phyloP scores from a whole-genome alignment of 2,329 filamentous ascomycete species.

The Monilinia vaccinii-corymbosi region DNA sequence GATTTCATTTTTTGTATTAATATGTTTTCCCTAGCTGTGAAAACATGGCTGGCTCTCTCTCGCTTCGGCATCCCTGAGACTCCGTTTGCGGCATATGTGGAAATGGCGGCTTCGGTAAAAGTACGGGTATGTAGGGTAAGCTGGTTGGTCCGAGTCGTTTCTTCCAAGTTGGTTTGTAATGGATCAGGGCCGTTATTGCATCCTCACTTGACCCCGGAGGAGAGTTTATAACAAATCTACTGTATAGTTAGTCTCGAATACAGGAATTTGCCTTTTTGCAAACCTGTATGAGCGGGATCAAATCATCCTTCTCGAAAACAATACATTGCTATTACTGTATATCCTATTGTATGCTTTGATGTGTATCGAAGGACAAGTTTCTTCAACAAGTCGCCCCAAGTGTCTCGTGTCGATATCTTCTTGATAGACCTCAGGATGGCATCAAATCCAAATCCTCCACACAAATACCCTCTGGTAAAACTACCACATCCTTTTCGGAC shows the following conservation, averaged over 20 bases:
- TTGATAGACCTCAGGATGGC: not conserved
- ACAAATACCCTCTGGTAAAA: constrained; percentile 17
- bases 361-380: not conserved
- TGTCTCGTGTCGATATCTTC: not conserved
- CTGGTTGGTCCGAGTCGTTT: not conserved
- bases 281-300: not conserved
- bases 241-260: no score
- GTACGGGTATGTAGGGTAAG: not conserved
- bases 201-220: not conserved
- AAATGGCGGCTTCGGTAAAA: not conserved
- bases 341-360: not conserved
- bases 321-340: not conserved
- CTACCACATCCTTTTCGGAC: constrained; percentile 18
- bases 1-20: no score
- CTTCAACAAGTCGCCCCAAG: not conserved
- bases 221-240: not conserved
- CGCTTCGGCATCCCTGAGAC: constrained; percentile 2
- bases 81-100: not conserved
- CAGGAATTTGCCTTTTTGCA: not conserved
- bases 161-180: not conserved
- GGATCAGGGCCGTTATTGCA: not conserved
- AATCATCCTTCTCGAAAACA: not conserved
- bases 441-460: not conserved
- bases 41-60: not conserved
- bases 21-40: no score